phyloP scores from a whole-genome alignment of 805 yeast species.

The Citeromyces matritensis region DNA sequence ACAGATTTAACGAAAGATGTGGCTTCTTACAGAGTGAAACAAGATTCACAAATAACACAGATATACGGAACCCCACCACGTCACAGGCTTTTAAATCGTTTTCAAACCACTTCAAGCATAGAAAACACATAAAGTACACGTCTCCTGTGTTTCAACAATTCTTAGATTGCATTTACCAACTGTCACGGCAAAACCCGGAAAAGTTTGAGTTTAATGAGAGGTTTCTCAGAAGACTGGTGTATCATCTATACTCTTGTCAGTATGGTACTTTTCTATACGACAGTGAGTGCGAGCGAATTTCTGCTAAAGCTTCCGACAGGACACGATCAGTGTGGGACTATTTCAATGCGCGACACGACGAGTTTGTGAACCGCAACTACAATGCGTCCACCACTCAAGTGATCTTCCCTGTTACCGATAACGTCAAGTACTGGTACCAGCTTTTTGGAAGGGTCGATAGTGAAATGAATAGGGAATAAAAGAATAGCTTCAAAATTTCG shows the following conservation, averaged over 20 bases:
- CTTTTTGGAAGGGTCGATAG: conserved; percentile 63
- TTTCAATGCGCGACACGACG: conserved; percentile 58
- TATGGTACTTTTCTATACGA: conserved; percentile 83
- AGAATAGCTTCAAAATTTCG: neutral
- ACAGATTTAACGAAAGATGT: conserved; percentile 69
- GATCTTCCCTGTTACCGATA: conserved; percentile 44
- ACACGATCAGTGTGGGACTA: conserved; percentile 91
- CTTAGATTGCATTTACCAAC: conserved; percentile 77
- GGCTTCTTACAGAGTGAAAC: conserved; percentile 56
- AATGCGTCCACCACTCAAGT: conserved; percentile 16
- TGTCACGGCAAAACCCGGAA: conserved; percentile 52
- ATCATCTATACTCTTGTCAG: conserved; percentile 87
- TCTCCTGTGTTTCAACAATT: conserved; percentile 94
- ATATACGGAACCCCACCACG: conserved; percentile 16
- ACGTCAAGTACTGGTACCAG: conserved; percentile 83
- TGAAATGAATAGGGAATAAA: conserved; percentile 31
- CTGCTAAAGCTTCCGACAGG: conserved; percentile 21
- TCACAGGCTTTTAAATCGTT: conserved; percentile 31
- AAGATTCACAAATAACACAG: conserved; percentile 26
- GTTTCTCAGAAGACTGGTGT: conserved; percentile 67
- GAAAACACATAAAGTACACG: conserved; percentile 38
- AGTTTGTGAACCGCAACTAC: conserved; percentile 47
- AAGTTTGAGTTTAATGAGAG: conserved; percentile 82
- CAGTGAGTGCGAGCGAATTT: conserved; percentile 46
- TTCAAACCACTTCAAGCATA: conserved; percentile 33